Percentiles rank a stretch among this genome's conserved stretches.
Conservation (phyloP, 2,329 filamentous ascomycete genomes). For the Ascochyta viciae-villosae region DNA sequence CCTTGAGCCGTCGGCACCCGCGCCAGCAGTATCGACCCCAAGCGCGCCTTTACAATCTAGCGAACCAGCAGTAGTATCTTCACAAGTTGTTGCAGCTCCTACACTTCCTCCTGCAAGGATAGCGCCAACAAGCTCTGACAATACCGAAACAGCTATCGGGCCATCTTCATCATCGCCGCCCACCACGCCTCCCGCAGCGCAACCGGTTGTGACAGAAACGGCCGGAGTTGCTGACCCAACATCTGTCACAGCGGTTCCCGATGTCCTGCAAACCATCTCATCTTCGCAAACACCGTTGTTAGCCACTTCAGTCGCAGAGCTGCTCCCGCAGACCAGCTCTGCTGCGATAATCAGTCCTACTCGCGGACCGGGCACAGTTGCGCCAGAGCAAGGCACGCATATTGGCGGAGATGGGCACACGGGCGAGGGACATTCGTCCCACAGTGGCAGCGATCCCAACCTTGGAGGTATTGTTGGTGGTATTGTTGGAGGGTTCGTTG, state of each 20-base stretch:
- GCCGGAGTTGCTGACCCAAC: slow-evolving; percentile 4
- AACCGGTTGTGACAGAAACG: slow-evolving; percentile 9
- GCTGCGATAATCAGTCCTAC: slow-evolving; percentile 24
- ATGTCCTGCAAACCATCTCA: slow-evolving; percentile 18
- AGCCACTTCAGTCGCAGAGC: slow-evolving; percentile 19
- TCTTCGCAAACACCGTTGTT: slow-evolving; percentile 18
- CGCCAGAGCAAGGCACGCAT: slow-evolving; percentile 31
- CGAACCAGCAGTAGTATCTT: slow-evolving; percentile 19
- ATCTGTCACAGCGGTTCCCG: slow-evolving; percentile 22
- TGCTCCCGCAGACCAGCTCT: slow-evolving; percentile 27
- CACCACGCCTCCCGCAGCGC: slow-evolving; percentile 11
- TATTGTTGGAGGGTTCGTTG: slow-evolving; percentile 45
- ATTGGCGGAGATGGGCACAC: slow-evolving; percentile 21
- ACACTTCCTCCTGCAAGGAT: slow-evolving; percentile 19
- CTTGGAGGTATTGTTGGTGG: slow-evolving; percentile 45
- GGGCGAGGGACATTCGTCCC: slow-evolving; percentile 17
- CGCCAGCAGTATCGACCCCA: slow-evolving; percentile 17
- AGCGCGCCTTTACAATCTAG: slow-evolving; percentile 14
- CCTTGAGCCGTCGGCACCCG: slow-evolving; percentile 27
- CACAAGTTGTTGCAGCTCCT: slow-evolving; percentile 14
- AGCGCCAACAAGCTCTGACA: slow-evolving; percentile 42
- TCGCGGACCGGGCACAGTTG: slow-evolving; percentile 38
- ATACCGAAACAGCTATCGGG: slow-evolving; percentile 30
- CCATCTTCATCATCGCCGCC: not conserved
- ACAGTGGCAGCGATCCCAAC: slow-evolving; percentile 16